Evolutionary conservation across 2,329 filamentous ascomycete genomes (phyloP).

Genomic region (Metarhizium rileyi): DNA sequence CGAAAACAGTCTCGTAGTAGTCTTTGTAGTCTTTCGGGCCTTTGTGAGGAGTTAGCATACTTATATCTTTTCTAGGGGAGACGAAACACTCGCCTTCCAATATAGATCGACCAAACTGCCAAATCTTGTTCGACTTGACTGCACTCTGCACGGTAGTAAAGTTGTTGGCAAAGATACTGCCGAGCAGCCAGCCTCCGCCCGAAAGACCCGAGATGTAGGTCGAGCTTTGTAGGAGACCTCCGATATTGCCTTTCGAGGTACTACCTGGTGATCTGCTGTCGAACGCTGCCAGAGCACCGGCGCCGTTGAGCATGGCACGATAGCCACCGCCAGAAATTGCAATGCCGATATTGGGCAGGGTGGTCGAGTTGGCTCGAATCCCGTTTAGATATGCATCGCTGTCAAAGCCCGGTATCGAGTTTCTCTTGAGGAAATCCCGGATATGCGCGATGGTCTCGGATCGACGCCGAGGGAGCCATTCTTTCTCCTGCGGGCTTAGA

Average conservation of each 20-base stretch:
- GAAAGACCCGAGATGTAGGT: slow-evolving; percentile 77
- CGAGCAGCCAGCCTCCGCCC: slow-evolving; percentile 75
- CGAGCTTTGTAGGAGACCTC: slow-evolving; percentile 68
- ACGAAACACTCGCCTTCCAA: slow-evolving; percentile 21
- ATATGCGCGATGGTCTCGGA: slow-evolving; percentile 65
- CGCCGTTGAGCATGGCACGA: slow-evolving; percentile 72
- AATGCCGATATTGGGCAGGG: slow-evolving; percentile 54
- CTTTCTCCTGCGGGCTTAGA: slow-evolving; percentile 60
- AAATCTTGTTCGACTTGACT: slow-evolving; percentile 24
- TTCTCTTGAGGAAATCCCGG: slow-evolving; percentile 58
- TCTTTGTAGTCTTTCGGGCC: slow-evolving; percentile 26
- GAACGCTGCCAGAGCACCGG: slow-evolving; percentile 68
- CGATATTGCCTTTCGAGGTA: slow-evolving; percentile 51
- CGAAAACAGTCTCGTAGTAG: slow-evolving; percentile 28
- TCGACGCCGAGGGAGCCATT: slow-evolving; percentile 64
- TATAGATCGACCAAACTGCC: slow-evolving; percentile 32
- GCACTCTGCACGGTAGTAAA: slow-evolving; percentile 50
- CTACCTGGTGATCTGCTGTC: slow-evolving; percentile 55
- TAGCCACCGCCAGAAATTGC: slow-evolving; percentile 79
- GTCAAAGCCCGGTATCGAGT: slow-evolving; percentile 68
- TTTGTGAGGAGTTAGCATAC: not conserved
- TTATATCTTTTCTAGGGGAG: not conserved
- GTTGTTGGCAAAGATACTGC: slow-evolving; percentile 77
- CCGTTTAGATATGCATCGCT: slow-evolving; percentile 55
- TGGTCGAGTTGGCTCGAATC: slow-evolving; percentile 17